Evolutionary conservation across 306 rosid genomes (phyloP).

Genomic region (Rubus idaeus): DNA sequence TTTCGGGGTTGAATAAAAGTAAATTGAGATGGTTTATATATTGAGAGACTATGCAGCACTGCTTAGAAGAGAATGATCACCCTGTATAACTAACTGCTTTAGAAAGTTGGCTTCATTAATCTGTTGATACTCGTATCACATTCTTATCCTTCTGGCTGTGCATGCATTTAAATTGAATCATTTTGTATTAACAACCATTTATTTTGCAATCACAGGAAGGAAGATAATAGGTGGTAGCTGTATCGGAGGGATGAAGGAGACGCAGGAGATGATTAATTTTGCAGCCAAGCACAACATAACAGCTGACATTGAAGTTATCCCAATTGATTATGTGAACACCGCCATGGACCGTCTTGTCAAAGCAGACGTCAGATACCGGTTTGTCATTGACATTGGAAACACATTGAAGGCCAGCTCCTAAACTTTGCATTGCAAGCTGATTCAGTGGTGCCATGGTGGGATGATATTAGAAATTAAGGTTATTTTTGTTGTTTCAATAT

Average conservation of each 20-base stretch:
- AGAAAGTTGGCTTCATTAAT: no score
- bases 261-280: slow-evolving; percentile 57
- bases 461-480: not conserved
- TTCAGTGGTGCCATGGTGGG: not conserved
- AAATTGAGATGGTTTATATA: no score
- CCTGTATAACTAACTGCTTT: not conserved
- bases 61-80: no score
- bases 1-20: no score
- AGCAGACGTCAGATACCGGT: slow-evolving; percentile 54
- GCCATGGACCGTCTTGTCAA: slow-evolving; percentile 51
- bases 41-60: no score
- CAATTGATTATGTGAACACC: slow-evolving; percentile 45
- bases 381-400: slow-evolving; percentile 42
- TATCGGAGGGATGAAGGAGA: slow-evolving; percentile 30
- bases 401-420: slow-evolving; percentile 9
- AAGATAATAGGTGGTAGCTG: slow-evolving; percentile 36
- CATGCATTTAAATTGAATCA: not conserved
- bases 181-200: not conserved
- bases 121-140: not conserved
- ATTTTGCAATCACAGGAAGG: slow-evolving; percentile 30
- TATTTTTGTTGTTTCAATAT: slow-evolving; percentile 22
- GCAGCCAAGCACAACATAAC: slow-evolving; percentile 51
- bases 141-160: not conserved
- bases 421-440: not conserved
- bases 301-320: slow-evolving; percentile 48